Evolutionary conservation across 345 rosid species (phyloP), one percentile per base, ranked within the genome.

Genomic region (Erodium maritimum): DNA sequence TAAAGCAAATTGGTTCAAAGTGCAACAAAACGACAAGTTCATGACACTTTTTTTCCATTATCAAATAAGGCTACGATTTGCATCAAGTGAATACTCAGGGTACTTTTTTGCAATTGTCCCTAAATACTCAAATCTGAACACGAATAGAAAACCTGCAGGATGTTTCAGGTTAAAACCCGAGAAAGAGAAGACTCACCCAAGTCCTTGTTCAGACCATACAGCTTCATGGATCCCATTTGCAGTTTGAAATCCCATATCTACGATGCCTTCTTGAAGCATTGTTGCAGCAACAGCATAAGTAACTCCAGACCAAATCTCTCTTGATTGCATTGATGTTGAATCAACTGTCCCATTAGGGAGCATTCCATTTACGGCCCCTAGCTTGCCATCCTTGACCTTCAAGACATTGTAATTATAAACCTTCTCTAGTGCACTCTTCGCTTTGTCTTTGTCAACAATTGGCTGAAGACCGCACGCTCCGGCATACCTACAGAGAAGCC

Each of bases 351-450:
- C 97, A 68, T 83, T 72, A 0, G 97, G 95, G 19, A 84, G 84
- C 98, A 91, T 91, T 50, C 96, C 98, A n/a, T 91, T 91, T 45
- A 88, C 77, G 5, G 96, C 95, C 52, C 98, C 98, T 19, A 82
- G 80, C 64, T 68, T 88, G 50, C 96, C 98, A 18, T 69, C 85
- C 72, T 84, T 85, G 67, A 81, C 73, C 86, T 82, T 91, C 71
- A 88, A 71, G 56, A 91, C 88, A 58, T 91, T 91, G 76, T 62
- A 84, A 53, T 77, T 79, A 64, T 77, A 91, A 51, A 91, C 84
- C 73, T 71, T 91, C 68, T 80, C 87, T 55, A 91, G 55, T 19
- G 98, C 78, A 21, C 63, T 66, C 63, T 67, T 80, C 9, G 86
- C 95, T 62, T 86, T 80, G 50, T 68, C 82, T 57, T 84, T 78